Percentiles rank a stretch among this genome's conserved stretches.
These are phyloP conservation scores for Venustampulla echinocandica DNA, from an alignment of 495 filamentous ascomycete genomes.

Conservation along the genomic window DNA sequence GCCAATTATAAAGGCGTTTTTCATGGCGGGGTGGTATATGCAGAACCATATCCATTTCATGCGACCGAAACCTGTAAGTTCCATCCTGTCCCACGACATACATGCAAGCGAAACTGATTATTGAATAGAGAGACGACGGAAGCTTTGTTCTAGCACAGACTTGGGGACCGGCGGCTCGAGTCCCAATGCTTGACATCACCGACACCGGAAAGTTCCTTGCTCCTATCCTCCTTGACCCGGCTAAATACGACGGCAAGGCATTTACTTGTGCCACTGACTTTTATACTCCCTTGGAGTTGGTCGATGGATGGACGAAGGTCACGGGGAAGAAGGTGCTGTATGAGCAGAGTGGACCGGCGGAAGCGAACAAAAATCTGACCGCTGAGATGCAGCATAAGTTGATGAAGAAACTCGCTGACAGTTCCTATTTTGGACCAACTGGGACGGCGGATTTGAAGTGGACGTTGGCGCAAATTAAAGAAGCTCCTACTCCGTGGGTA, in stretches of 20 bases:
- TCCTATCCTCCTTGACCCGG: conserved; percentile 41
- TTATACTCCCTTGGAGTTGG: conserved; percentile 32
- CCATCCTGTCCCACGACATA: no score
- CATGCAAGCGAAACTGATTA: no score
- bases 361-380: no score
- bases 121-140: conserved; percentile 23
- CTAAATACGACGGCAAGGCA: conserved; percentile 39
- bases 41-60: conserved; percentile 30
- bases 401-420: no score
- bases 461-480: no score
- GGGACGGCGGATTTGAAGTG: no score
- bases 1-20: conserved; percentile 36
- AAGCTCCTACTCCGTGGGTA: no score
- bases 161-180: conserved; percentile 21
- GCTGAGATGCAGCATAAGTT: no score
- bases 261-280: conserved; percentile 32
- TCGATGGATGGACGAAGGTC: conserved; percentile 27
- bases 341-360: no score
- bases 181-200: conserved; percentile 38
- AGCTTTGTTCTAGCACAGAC: conserved; percentile 26
- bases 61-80: no score
- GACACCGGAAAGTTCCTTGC: conserved; percentile 46
- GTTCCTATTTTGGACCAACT: no score
- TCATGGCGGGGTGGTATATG: conserved; percentile 39
- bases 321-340: conserved; percentile 41